Evolutionary conservation across 371 early-diverging fungal species (phyloP).

Genomic region (Mortierella sp.): DNA sequence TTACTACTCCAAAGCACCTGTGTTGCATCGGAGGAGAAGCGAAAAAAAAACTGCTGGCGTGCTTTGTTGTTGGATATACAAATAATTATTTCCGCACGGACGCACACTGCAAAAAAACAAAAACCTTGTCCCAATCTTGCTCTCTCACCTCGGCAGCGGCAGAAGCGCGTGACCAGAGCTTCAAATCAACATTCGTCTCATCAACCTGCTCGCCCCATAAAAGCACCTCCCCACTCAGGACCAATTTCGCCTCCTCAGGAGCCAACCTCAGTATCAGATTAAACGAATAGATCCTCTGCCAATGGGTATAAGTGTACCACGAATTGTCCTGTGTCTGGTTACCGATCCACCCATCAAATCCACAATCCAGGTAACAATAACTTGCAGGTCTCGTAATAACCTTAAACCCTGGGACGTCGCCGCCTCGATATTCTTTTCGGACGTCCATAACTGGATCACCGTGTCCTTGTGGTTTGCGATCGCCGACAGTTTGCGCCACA

Average conservation of each 20-base stretch:
- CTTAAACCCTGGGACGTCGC: slow-evolving; percentile 65
- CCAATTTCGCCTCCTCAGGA: slow-evolving; percentile 55
- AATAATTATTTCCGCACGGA: too few relatives aligned
- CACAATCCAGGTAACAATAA: slow-evolving; percentile 79
- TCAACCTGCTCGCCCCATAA: slow-evolving; percentile 83
- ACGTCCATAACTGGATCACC: slow-evolving; percentile 68
- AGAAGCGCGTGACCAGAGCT: slow-evolving; percentile 79
- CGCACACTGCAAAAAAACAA: too few relatives aligned
- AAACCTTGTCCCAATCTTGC: too few relatives aligned
- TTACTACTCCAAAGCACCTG: slow-evolving; percentile 75
- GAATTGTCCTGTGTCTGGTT: slow-evolving; percentile 60
- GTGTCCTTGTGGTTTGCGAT: slow-evolving; percentile 57
- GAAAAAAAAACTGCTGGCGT: neutral
- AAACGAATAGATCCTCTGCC: slow-evolving; percentile 83
- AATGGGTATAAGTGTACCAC: slow-evolving; percentile 83
- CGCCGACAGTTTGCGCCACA: slow-evolving; percentile 54
- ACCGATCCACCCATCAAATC: slow-evolving; percentile 62
- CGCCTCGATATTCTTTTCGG: slow-evolving; percentile 61
- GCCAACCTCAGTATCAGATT: slow-evolving; percentile 69
- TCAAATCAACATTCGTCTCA: slow-evolving; percentile 66
- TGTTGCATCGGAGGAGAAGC: neutral
- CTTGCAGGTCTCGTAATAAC: slow-evolving; percentile 67
- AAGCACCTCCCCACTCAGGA: slow-evolving; percentile 64
- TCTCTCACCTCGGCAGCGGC: slow-evolving; percentile 75
- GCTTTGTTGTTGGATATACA: too few relatives aligned